phyloP scores from a whole-genome alignment of 2,329 filamentous ascomycete species.

The Nemania abortiva region DNA sequence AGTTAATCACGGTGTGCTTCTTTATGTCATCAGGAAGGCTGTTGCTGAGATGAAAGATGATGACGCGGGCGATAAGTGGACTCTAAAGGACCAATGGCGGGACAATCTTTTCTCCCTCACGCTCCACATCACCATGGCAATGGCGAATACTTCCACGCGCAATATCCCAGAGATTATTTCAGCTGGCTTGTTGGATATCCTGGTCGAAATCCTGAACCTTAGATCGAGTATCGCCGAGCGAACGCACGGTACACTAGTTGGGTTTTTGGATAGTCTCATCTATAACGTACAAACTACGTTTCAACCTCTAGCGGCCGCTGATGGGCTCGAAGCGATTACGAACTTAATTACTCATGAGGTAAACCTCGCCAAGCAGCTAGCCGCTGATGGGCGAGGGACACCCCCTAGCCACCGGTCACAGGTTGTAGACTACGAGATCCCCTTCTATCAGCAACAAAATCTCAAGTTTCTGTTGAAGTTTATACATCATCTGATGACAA shows the following conservation, averaged over 20 bases:
- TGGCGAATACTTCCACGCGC: slow-evolving; percentile 60
- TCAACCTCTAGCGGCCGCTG: slow-evolving; percentile 81
- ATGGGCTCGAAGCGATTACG: slow-evolving; percentile 91
- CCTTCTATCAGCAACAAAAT: slow-evolving; percentile 92
- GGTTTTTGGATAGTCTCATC: slow-evolving; percentile 89
- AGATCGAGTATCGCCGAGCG: slow-evolving; percentile 85
- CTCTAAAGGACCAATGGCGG: slow-evolving; percentile 87
- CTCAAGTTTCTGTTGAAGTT: slow-evolving; percentile 96
- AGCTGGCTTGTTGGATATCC: slow-evolving; percentile 87
- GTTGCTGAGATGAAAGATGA: slow-evolving; percentile 81
- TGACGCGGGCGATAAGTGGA: slow-evolving; percentile 68
- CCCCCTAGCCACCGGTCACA: slow-evolving; percentile 77
- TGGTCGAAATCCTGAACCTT: slow-evolving; percentile 88
- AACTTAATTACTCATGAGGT: slow-evolving; percentile 86
- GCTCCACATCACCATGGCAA: slow-evolving; percentile 80
- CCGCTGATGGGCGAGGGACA: slow-evolving; percentile 78
- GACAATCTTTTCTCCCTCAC: slow-evolving; percentile 90
- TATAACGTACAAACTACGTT: slow-evolving; percentile 89
- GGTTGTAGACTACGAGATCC: slow-evolving; percentile 91
- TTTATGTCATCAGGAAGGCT: slow-evolving; percentile 92
- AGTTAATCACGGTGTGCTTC: slow-evolving; percentile 93
- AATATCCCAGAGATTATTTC: slow-evolving; percentile 78
- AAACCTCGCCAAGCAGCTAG: slow-evolving; percentile 73
- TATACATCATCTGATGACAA: slow-evolving; percentile 93
- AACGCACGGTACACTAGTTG: slow-evolving; percentile 84